Evolutionary conservation across 345 rosid species (phyloP), one percentile per base, ranked within the genome.

Genomic region (Eucalyptus regnans): DNA sequence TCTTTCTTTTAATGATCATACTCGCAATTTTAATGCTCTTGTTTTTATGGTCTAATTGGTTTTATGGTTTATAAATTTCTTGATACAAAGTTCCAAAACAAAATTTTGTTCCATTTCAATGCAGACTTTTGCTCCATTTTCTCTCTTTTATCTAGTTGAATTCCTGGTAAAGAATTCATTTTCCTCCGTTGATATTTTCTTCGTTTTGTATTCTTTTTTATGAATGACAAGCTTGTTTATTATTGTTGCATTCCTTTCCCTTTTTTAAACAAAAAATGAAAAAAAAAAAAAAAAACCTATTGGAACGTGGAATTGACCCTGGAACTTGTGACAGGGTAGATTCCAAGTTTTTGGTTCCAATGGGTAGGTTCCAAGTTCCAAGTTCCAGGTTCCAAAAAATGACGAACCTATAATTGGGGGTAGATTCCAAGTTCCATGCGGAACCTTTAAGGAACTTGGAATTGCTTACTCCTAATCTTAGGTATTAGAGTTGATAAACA

Each of bases 291-390:
- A 0, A n/a, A n/a, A n/a, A n/a, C n/a, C 2, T 0, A 0, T 7
- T 17, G 4, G 8, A 16, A 51, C 8, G 2, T 16, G 0, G 4
- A 51, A 17, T 4, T 0, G 0, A 51, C 22, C 1, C 0, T 7
- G 1, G 2, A 52, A 52, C 0, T 0, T 18, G 4, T 18, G 56
- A 1, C 0, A 0, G 0, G 9, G 1, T 1, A 52, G 0, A 1
- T 52, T 52, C 0, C 0, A 18, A 0, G 1, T 52, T 52, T 0
- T 52, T 52, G 1, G 0, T 18, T 52, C 9, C 9, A 0, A 52
- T 2, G 1, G 0, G 0, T 52, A 18, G 1, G 23, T 52, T 52
- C 0, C 2, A 52, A 0, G 2, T 52, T 52, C 4, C 0, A 18
- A 52, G n/a, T n/a, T n/a, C 0, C 2, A 52, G 0, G 2, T 52